phyloP scores from a whole-genome alignment of 1,284 basidiomycete species.

The Athelia psychrophila region DNA sequence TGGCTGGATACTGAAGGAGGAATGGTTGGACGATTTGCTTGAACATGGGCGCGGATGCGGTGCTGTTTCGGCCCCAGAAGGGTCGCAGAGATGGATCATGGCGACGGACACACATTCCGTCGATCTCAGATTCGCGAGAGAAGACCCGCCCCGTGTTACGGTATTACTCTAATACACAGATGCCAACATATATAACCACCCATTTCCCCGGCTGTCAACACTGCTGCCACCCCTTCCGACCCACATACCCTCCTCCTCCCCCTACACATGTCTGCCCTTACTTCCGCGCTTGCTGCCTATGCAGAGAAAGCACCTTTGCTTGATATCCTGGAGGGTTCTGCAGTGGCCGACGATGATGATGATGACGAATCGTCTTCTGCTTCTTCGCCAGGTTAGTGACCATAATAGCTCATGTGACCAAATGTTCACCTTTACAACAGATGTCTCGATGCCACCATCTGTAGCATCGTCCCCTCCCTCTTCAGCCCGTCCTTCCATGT shows the following conservation, averaged over 20 bases:
- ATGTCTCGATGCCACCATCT: not conserved
- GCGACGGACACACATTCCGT: not conserved
- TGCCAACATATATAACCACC: conserved; percentile 1
- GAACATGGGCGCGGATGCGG: too few relatives aligned
- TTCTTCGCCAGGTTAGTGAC: conserved; percentile 17
- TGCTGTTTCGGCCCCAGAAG: too few relatives aligned
- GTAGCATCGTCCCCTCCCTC: not conserved
- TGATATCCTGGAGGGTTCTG: conserved; percentile 7
- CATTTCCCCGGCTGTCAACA: conserved; percentile 1
- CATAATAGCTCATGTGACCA: not conserved
- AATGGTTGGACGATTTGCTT: too few relatives aligned
- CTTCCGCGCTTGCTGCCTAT: conserved; percentile 21
- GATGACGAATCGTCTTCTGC: conserved; percentile 13
- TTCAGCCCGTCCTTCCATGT: not conserved
- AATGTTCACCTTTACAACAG: not conserved
- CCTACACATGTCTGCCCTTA: conserved; percentile 22
- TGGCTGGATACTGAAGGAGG: too few relatives aligned
- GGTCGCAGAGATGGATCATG: not conserved
- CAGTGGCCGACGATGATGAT: conserved; percentile 3
- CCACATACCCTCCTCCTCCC: conserved; percentile 6
- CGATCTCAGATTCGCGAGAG: not conserved
- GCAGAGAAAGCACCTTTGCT: conserved; percentile 22
- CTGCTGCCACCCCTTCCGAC: not conserved
- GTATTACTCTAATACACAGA: conserved; percentile 29
- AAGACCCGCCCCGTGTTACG: conserved; percentile 3